phyloP scores from a whole-genome alignment of 257 asterid genomes.

The Solanum chilense region DNA sequence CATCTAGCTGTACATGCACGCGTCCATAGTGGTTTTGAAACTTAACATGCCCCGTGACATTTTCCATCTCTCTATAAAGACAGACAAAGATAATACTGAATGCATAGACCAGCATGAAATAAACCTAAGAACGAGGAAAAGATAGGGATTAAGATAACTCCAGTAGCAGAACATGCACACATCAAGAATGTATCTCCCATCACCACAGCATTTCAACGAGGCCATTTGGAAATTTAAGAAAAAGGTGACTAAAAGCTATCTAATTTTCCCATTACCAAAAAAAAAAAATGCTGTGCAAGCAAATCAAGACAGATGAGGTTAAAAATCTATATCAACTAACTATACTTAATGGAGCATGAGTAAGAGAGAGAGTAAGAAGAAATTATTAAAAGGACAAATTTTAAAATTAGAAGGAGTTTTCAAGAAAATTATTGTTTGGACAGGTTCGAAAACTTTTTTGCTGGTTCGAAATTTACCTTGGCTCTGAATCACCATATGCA shows the following conservation, averaged over 20 bases:
- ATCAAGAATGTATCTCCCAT: background rate
- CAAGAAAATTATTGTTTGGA: background rate
- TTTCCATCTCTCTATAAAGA: slow-evolving; percentile 83
- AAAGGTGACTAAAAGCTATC: background rate
- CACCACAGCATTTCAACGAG: background rate
- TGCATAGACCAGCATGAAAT: background rate
- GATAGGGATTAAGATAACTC: background rate
- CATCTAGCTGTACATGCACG: slow-evolving; percentile 80
- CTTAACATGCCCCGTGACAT: slow-evolving; percentile 65
- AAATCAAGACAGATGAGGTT: background rate
- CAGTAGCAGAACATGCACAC: background rate
- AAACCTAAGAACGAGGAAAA: background rate
- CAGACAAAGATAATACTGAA: slow-evolving; percentile 11
- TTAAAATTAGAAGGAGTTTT: background rate
- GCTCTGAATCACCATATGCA: slow-evolving; percentile 91
- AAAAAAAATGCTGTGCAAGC: background rate
- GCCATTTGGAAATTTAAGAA: background rate
- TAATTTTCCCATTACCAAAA: background rate
- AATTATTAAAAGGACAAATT: background rate
- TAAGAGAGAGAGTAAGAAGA: background rate
- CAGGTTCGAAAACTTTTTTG: background rate
- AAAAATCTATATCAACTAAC: background rate
- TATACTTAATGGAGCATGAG: background rate
- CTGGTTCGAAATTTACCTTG: slow-evolving; percentile 44
- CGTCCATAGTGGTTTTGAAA: slow-evolving; percentile 81